These are phyloP conservation scores for Camelina sativa DNA, from an alignment of 345 rosid species.

Conservation along the genomic window DNA sequence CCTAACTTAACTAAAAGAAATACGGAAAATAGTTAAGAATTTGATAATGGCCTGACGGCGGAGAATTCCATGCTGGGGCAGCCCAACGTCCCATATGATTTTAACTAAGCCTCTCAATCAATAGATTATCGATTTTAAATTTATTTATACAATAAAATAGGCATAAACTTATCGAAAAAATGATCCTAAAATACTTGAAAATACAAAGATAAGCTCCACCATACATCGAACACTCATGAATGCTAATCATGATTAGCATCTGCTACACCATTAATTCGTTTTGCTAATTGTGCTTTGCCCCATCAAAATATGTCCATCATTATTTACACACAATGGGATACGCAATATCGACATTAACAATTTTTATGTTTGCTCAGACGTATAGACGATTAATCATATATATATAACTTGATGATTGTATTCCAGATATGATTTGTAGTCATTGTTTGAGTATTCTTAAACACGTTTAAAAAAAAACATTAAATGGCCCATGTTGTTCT, in stretches of 20 bases:
- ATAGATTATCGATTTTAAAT: neutral
- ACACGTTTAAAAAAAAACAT: constrained; percentile 35
- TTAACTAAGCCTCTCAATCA: neutral
- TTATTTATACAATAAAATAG: constrained; percentile 23
- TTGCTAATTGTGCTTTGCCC: constrained; percentile 30
- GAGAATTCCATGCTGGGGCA: constrained; percentile 36
- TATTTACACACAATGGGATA: constrained; percentile 37
- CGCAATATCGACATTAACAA: constrained; percentile 22
- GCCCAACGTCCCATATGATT: constrained; percentile 12
- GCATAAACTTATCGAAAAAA: constrained; percentile 5
- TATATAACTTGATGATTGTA: constrained; percentile 20
- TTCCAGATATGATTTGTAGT: constrained; percentile 8
- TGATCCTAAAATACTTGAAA: constrained; percentile 19
- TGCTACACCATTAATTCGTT: constrained; percentile 28
- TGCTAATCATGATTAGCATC: constrained; percentile 41
- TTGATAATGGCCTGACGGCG: constrained; percentile 45
- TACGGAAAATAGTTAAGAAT: constrained; percentile 23
- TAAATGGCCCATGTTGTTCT: constrained; percentile 11
- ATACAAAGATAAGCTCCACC: constrained; percentile 39
- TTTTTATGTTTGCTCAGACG: neutral
- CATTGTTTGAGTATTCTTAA: constrained; percentile 34
- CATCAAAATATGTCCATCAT: constrained; percentile 33
- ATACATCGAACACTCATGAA: constrained; percentile 39
- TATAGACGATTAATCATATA: neutral
- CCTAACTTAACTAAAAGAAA: constrained; percentile 36